Conservation (phyloP, 169 alveolate genomes). For the Plasmodium billcollinsi region DNA sequence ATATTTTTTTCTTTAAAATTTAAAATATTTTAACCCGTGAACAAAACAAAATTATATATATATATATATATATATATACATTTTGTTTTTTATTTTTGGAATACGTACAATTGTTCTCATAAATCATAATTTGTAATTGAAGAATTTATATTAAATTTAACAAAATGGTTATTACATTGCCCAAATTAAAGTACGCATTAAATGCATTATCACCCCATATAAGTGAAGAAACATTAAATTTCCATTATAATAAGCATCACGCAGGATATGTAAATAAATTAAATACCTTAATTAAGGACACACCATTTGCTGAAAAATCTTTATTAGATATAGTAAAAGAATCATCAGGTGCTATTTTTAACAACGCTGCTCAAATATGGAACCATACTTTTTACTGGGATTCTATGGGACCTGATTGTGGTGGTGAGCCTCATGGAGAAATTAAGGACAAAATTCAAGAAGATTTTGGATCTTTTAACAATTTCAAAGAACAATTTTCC, state of each 20-base stretch:
- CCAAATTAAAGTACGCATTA: conserved; percentile 94
- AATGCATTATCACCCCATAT: conserved; percentile 95
- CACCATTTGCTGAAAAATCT: conserved; percentile 73
- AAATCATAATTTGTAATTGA: conserved; percentile 1
- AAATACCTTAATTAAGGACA: conserved; percentile 80
- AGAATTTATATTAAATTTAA: background rate
- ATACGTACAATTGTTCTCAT: background rate
- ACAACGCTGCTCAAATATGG: conserved; percentile 94
- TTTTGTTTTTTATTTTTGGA: too few species aligned
- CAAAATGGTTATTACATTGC: conserved; percentile 89
- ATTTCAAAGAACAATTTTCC: conserved; percentile 90
- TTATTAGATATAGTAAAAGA: conserved; percentile 84
- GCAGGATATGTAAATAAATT: conserved; percentile 93
- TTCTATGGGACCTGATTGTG: conserved; percentile 93
- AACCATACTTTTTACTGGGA: conserved; percentile 96
- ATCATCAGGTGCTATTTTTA: conserved; percentile 89
- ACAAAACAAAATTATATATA: background rate
- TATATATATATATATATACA: background rate
- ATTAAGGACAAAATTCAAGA: conserved; percentile 88
- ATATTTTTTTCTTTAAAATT: too few species aligned
- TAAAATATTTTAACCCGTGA: background rate
- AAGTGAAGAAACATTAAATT: conserved; percentile 92
- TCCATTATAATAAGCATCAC: conserved; percentile 96
- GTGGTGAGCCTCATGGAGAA: conserved; percentile 92
- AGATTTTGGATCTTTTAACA: conserved; percentile 90